phyloP scores from a whole-genome alignment of 1,139 yeast genomes.

The Pichia sp. region DNA sequence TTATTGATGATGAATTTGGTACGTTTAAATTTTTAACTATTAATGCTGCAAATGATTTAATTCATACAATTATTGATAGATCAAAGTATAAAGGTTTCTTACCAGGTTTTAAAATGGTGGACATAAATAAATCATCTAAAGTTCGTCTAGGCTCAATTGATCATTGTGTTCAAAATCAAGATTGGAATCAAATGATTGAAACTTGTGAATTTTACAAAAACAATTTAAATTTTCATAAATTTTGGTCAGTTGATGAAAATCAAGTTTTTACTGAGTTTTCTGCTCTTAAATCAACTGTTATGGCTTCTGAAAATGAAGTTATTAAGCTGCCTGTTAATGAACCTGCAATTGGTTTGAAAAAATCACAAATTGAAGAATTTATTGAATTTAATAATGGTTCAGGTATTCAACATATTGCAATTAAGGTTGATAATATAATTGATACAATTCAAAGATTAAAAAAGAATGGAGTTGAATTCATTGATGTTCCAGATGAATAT shows the following conservation, averaged over 20 bases:
- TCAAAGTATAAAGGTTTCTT: slow-evolving; percentile 44
- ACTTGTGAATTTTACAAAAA: slow-evolving; percentile 54
- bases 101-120: slow-evolving; percentile 38
- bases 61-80: slow-evolving; percentile 60
- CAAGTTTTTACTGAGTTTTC: slow-evolving; percentile 65
- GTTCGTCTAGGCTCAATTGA: slow-evolving; percentile 45
- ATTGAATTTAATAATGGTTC: slow-evolving; percentile 70
- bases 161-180: slow-evolving; percentile 75
- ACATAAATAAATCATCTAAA: not conserved
- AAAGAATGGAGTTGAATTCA: slow-evolving; percentile 63
- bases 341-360: slow-evolving; percentile 61
- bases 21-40: slow-evolving; percentile 48
- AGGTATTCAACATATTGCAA: slow-evolving; percentile 78
- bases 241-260: slow-evolving; percentile 78
- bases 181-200: slow-evolving; percentile 58
- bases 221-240: slow-evolving; percentile 66
- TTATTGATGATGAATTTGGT: slow-evolving; percentile 43
- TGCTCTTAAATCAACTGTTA: slow-evolving; percentile 66
- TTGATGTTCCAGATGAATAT: slow-evolving; percentile 49
- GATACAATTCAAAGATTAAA: slow-evolving; percentile 48
- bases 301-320: slow-evolving; percentile 61
- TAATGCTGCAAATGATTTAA: slow-evolving; percentile 55
- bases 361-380: slow-evolving; percentile 79
- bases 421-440: slow-evolving; percentile 55
- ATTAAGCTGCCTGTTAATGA: slow-evolving; percentile 81